A percentile compares a stretch with the other conserved stretches of the same genome.
These are phyloP conservation scores for Apiospora kogelbergensis DNA, from an alignment of 2,329 filamentous ascomycete species.

Conservation along the genomic window DNA sequence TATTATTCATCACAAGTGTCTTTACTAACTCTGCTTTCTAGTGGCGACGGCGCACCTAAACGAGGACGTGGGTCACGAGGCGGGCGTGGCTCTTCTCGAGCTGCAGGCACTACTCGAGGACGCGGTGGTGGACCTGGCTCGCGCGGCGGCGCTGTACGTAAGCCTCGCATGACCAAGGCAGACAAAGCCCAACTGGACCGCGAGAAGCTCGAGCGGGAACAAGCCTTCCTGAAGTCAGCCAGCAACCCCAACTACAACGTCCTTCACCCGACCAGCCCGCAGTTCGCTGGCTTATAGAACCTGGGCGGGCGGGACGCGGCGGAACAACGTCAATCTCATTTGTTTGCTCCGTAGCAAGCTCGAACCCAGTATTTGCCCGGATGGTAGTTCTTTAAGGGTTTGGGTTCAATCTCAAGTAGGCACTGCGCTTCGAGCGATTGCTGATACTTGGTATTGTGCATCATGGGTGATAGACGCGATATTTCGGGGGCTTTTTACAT, in stretches of 20 bases:
- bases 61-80: conserved; percentile 56
- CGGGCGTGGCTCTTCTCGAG: conserved; percentile 53
- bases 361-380: not conserved
- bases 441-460: not conserved
- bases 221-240: conserved; percentile 28
- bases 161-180: conserved; percentile 83
- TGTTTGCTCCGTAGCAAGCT: not conserved
- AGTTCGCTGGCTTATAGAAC: conserved; percentile 32
- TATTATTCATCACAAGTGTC: not conserved
- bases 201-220: conserved; percentile 76
- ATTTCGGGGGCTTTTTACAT: not conserved
- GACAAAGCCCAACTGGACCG: conserved; percentile 78
- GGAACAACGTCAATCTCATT: not conserved
- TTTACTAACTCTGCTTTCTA: conserved; percentile 42
- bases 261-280: conserved; percentile 31
- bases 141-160: conserved; percentile 72
- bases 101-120: conserved; percentile 63
- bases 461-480: not conserved
- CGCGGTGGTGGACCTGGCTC: conserved; percentile 62
- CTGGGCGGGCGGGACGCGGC: not conserved
- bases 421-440: not conserved
- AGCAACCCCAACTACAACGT: conserved; percentile 28
- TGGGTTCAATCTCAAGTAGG: not conserved
- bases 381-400: not conserved
- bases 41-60: conserved; percentile 72